Percentiles rank a stretch among this genome's conserved stretches.
These are phyloP conservation scores for Jacaranda mimosifolia DNA, from an alignment of 257 asterid species.

Conservation along the genomic window DNA sequence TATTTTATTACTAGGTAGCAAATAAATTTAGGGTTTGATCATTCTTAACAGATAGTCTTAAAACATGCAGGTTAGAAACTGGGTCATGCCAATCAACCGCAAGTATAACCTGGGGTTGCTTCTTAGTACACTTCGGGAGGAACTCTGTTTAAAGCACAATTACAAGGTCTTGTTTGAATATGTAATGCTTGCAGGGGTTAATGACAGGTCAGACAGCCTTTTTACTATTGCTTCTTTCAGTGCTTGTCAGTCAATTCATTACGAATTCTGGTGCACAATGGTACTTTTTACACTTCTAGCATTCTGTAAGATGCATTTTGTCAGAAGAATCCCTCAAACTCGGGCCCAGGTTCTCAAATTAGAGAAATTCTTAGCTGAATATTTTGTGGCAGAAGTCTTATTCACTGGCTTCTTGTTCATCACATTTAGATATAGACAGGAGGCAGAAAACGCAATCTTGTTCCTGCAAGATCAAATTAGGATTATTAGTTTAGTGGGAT, in stretches of 20 bases:
- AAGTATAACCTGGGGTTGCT: slow-evolving; percentile 86
- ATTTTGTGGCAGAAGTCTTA: neutral
- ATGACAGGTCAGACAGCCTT: slow-evolving; percentile 74
- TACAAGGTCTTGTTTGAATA: slow-evolving; percentile 94
- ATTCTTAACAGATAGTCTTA: slow-evolving; percentile 18
- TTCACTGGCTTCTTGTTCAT: neutral
- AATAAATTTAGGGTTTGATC: neutral
- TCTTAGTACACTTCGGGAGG: slow-evolving; percentile 89
- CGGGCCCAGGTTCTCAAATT: neutral
- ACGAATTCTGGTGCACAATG: neutral
- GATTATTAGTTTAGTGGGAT: neutral
- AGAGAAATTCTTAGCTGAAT: neutral
- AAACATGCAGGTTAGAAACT: slow-evolving; percentile 80
- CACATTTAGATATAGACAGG: neutral
- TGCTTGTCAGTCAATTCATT: neutral
- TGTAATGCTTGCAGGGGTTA: slow-evolving; percentile 97
- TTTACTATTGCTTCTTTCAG: slow-evolving; percentile 15
- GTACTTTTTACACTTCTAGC: neutral
- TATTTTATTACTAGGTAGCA: neutral
- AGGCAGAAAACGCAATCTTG: neutral
- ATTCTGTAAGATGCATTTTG: neutral
- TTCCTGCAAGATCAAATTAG: neutral
- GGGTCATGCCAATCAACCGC: slow-evolving; percentile 99
- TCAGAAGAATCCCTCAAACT: neutral
- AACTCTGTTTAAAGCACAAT: slow-evolving; percentile 67